Conservation (phyloP, 169 alveolate species). For the Eimeria tenella region DNA sequence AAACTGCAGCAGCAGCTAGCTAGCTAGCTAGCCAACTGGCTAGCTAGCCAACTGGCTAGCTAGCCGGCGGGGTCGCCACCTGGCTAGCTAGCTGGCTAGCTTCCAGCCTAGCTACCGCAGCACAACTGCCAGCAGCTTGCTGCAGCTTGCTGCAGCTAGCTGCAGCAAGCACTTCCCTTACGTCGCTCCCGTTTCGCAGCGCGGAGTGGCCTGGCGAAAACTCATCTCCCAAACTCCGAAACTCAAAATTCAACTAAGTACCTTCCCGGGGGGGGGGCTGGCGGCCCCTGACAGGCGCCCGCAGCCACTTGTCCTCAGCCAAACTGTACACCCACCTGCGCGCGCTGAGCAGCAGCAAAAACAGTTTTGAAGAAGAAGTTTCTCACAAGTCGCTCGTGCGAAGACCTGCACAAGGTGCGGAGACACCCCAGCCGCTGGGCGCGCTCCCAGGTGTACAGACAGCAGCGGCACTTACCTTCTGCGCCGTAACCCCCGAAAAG, state of each 20-base stretch:
- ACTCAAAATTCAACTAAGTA: neutral
- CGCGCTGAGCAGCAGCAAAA: neutral
- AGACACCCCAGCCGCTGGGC: neutral
- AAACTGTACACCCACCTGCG: conserved; percentile 69
- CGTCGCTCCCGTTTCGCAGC: conserved; percentile 66
- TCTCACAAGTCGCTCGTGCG: conserved; percentile 52
- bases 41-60: too few relatives aligned
- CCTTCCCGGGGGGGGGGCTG: conserved; percentile 74
- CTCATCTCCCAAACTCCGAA: too few relatives aligned
- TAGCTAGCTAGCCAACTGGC: too few relatives aligned
- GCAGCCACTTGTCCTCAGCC: conserved; percentile 69
- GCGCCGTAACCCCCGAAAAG: conserved; percentile 80
- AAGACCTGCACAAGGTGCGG: neutral
- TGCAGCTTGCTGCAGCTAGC: too few relatives aligned
- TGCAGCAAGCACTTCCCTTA: neutral
- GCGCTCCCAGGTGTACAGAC: neutral
- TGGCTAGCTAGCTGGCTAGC: too few relatives aligned
- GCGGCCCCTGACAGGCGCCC: conserved; percentile 51
- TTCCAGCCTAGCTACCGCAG: too few relatives aligned
- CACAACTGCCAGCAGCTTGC: too few relatives aligned
- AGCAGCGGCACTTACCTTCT: neutral
- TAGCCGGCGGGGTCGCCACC: too few relatives aligned
- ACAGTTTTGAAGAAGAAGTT: neutral
- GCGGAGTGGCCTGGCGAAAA: conserved; percentile 60
- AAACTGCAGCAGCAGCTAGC: too few relatives aligned